Percentiles rank a stretch among this genome's conserved stretches.
Evolutionary conservation across 345 rosid genomes (phyloP).

Genomic region (Murraya paniculata): DNA sequence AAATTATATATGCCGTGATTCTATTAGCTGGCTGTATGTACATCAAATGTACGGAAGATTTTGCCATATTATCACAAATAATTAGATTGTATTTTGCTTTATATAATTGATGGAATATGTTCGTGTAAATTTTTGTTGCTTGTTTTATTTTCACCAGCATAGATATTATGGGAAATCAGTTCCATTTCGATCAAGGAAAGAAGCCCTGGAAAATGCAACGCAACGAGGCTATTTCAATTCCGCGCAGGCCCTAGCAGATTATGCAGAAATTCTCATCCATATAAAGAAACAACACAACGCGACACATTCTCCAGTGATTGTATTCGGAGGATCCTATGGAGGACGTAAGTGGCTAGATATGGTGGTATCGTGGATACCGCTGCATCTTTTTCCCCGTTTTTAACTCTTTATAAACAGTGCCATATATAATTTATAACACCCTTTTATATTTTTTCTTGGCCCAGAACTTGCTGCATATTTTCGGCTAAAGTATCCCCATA

Average conservation of each 20-base stretch:
- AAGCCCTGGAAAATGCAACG: too few species aligned
- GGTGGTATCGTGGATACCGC: too few species aligned
- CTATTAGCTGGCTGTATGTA: too few species aligned
- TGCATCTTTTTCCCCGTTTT: too few species aligned
- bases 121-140: too few species aligned
- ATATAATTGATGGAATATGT: too few species aligned
- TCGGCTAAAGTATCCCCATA: slow-evolving; percentile 34
- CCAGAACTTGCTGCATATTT: slow-evolving; percentile 34
- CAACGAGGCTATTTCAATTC: slow-evolving; percentile 42
- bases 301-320: slow-evolving; percentile 47
- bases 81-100: too few species aligned
- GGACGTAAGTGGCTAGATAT: slow-evolving; percentile 46
- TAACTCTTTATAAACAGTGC: too few species aligned
- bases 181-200: slow-evolving; percentile 11
- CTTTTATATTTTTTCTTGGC: not conserved
- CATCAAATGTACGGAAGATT: too few species aligned
- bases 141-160: slow-evolving; percentile 23
- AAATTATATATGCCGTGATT: too few species aligned
- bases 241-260: slow-evolving; percentile 58
- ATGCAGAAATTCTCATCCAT: slow-evolving; percentile 46
- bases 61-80: too few species aligned
- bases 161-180: slow-evolving; percentile 42
- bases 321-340: slow-evolving; percentile 64
- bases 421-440: too few species aligned
- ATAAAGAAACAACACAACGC: slow-evolving; percentile 36